Evolutionary conservation across 225 moss, liverwort and hornwort genomes (phyloP).

Genomic region (Sphagnum contortum): DNA sequence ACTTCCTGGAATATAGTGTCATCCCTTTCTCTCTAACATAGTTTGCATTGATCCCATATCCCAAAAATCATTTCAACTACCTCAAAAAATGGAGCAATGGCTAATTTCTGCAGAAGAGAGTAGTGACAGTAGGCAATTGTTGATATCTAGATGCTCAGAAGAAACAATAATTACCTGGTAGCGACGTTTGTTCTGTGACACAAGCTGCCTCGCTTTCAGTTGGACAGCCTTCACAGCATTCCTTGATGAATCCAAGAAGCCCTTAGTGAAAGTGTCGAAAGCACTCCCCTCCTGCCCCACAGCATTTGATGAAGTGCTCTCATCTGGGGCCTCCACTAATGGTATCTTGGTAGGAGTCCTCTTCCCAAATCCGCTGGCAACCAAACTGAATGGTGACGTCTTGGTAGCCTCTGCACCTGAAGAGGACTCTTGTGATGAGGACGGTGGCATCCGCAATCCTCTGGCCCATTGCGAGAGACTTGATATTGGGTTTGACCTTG

Average conservation of each 20-base stretch:
- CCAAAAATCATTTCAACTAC: too few species aligned
- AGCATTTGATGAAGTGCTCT: conserved; percentile 24
- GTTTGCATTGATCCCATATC: too few species aligned
- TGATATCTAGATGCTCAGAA: too few species aligned
- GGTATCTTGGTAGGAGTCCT: conserved; percentile 44
- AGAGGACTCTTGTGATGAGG: not conserved
- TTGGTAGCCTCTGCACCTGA: conserved; percentile 16
- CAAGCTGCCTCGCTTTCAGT: conserved; percentile 75
- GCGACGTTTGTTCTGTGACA: conserved; percentile 64
- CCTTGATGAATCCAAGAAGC: conserved; percentile 61
- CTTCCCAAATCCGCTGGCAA: conserved; percentile 34
- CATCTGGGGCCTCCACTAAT: conserved; percentile 47
- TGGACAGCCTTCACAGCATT: conserved; percentile 94
- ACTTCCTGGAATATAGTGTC: too few species aligned
- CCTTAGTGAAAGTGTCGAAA: conserved; percentile 63
- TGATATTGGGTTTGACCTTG: conserved; percentile 2
- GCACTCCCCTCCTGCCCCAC: conserved; percentile 32
- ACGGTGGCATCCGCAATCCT: conserved; percentile 11
- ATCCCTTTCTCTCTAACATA: too few species aligned
- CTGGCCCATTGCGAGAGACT: conserved; percentile 25
- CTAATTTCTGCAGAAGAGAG: too few species aligned
- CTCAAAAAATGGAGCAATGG: too few species aligned
- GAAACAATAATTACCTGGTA: conserved; percentile 49
- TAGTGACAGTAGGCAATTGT: too few species aligned
- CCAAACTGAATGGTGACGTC: conserved; percentile 40